Evolutionary conservation across 2,329 filamentous ascomycete species (phyloP).

Genomic region (Bertia moriformis): DNA sequence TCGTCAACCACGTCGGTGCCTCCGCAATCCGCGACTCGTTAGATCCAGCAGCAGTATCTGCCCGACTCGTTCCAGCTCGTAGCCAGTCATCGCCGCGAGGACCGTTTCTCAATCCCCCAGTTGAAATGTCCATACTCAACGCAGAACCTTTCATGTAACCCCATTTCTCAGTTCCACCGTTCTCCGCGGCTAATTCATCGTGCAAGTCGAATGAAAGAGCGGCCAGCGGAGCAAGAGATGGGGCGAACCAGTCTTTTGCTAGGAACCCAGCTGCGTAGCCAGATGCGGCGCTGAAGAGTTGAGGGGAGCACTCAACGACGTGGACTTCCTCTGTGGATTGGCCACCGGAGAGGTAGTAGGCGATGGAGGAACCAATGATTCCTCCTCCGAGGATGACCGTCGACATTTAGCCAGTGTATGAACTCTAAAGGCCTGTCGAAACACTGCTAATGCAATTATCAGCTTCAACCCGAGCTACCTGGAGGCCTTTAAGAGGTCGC

Average conservation of each 20-base stretch:
- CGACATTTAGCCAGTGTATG: neutral
- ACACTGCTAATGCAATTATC: no score
- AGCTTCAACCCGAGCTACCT: no score
- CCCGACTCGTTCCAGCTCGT: slow-evolving; percentile 45
- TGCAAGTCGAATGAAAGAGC: slow-evolving; percentile 59
- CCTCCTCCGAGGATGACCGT: slow-evolving; percentile 57
- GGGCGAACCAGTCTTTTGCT: slow-evolving; percentile 57
- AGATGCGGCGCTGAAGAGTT: slow-evolving; percentile 60
- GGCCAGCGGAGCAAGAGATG: slow-evolving; percentile 40
- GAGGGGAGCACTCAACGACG: slow-evolving; percentile 27
- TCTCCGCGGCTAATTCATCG: slow-evolving; percentile 40
- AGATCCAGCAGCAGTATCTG: slow-evolving; percentile 26
- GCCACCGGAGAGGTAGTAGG: slow-evolving; percentile 52
- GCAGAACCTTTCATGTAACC: slow-evolving; percentile 37
- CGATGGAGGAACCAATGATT: slow-evolving; percentile 56
- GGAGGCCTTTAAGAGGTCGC: no score
- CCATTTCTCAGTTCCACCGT: slow-evolving; percentile 40
- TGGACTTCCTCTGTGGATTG: slow-evolving; percentile 23
- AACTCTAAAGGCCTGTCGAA: no score
- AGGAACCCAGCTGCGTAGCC: slow-evolving; percentile 64
- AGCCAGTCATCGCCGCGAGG: slow-evolving; percentile 51
- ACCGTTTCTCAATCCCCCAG: slow-evolving; percentile 15
- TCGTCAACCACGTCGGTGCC: slow-evolving; percentile 43
- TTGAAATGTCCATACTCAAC: slow-evolving; percentile 27
- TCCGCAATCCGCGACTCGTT: slow-evolving; percentile 15